Conservation (phyloP, 495 filamentous ascomycete genomes). For the Neohortaea acidophila region DNA sequence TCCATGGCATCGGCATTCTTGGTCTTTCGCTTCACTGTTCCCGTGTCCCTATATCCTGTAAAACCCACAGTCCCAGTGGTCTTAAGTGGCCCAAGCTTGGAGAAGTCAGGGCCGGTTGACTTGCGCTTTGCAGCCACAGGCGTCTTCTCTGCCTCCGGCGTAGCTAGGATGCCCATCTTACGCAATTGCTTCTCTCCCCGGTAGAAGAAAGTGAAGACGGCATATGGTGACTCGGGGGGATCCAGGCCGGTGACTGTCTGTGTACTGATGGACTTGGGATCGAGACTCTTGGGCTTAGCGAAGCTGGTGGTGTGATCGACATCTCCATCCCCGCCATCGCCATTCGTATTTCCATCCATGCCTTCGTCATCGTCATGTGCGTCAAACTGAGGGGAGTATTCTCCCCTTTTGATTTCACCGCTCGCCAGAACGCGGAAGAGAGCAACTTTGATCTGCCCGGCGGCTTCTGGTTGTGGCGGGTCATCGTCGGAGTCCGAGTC, state of each 20-base stretch:
- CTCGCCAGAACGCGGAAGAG: slow-evolving; percentile 91
- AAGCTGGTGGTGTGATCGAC: slow-evolving; percentile 98
- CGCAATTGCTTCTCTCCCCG: slow-evolving; percentile 91
- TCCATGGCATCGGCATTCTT: slow-evolving; percentile 55
- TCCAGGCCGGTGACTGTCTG: slow-evolving; percentile 99
- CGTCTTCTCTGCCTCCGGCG: slow-evolving; percentile 42
- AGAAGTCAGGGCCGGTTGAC: slow-evolving; percentile 65
- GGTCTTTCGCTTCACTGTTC: slow-evolving; percentile 36
- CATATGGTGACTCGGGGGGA: slow-evolving; percentile 85
- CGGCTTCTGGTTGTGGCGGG: slow-evolving; percentile 69
- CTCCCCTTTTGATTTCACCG: slow-evolving; percentile 89
- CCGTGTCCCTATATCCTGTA: slow-evolving; percentile 66
- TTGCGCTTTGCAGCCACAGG: slow-evolving; percentile 50
- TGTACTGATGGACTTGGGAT: slow-evolving; percentile 93
- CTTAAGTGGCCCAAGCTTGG: slow-evolving; percentile 70
- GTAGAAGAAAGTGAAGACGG: slow-evolving; percentile 95
- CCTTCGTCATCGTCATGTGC: slow-evolving; percentile 82
- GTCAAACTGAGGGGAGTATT: slow-evolving; percentile 96
- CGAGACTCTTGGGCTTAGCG: slow-evolving; percentile 89
- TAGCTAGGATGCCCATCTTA: slow-evolving; percentile 75
- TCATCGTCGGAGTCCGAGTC: slow-evolving; percentile 74
- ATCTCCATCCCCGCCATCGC: slow-evolving; percentile 42
- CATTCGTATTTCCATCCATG: slow-evolving; percentile 22
- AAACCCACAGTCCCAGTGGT: slow-evolving; percentile 76
- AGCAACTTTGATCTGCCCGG: slow-evolving; percentile 95